Base-by-base conservation (phyloP, 202 grass and related monocot species). In the Panicum hallii region DNA sequence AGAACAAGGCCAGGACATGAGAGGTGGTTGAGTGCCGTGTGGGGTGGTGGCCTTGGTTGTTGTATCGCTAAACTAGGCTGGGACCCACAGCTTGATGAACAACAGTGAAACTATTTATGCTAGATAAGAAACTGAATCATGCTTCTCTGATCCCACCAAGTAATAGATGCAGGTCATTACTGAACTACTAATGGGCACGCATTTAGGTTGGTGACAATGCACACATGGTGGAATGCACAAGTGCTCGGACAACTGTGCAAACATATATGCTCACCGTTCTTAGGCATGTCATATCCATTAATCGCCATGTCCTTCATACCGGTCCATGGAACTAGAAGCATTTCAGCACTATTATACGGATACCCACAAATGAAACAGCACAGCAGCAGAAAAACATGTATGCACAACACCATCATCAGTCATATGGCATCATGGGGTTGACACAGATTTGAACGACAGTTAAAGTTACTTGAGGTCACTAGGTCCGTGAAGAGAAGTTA, bases 291-390 rank as follows among this genome's bases (percentile, higher is more conserved):
- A 72, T 71, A 38, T 57, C 55, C 77, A 67, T 46, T 52, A 19
- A 77, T 66, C 55, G 11, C 11, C 36, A 32, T 77, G 47, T n/a
- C 30, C 85, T 47, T 19, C 4, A 9, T 65, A 67, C 36, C 46
- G 47, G 64, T 71, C 58, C 1, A 69, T 16, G 57, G 79, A 72
- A 65, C 64, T 72, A 60, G 74, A 67, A 78, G 61, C 50, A 42
- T 77, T 71, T 82, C 40, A 65, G 7, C 7, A 63, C 71, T 76
- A 48, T 10, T 22, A 77, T 54, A 77, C 19, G 32, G 11, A 64
- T 50, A 49, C 6, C 10, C 11, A 26, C 48, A 46, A 77, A 77
- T 9, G 2, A 12, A 86, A 86, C 66, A 72, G 49, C 48, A 49
- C 5, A 30, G 16, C 10, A 77, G 28, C 19, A 66, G 15, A 50